These are phyloP conservation scores for Alternaria panax DNA, from an alignment of 2,329 filamentous ascomycete species.

Conservation along the genomic window DNA sequence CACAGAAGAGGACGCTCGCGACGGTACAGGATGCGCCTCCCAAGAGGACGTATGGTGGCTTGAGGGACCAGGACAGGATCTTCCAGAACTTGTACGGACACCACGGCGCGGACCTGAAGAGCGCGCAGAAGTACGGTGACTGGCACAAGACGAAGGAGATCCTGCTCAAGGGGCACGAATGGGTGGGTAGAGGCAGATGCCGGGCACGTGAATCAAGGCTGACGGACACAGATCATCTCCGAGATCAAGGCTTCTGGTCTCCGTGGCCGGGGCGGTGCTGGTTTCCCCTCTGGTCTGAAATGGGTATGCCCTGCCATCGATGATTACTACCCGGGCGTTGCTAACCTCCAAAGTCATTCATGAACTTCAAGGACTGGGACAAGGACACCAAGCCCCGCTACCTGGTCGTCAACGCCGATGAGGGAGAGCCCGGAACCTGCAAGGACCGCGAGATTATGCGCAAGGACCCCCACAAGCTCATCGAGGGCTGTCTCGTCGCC, in stretches of 20 bases:
- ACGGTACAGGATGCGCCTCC: constrained; percentile 61
- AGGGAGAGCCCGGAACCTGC: constrained; percentile 98
- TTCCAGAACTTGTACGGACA: constrained; percentile 98
- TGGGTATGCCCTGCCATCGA: constrained; percentile 70
- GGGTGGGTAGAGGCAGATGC: constrained; percentile 60
- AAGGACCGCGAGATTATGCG: constrained; percentile 99
- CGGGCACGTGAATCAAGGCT: constrained; percentile 17
- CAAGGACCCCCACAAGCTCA: constrained; percentile 98
- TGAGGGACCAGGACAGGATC: constrained; percentile 97
- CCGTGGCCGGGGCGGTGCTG: constrained; percentile 93
- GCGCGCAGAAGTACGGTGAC: constrained; percentile 96
- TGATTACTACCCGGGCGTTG: not conserved
- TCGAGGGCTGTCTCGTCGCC: constrained; percentile 95
- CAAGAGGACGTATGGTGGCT: constrained; percentile 78
- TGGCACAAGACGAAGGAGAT: constrained; percentile 99
- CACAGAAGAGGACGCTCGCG: constrained; percentile 72
- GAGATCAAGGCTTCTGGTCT: constrained; percentile 97
- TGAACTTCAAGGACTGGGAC: constrained; percentile 99
- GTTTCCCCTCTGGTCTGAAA: constrained; percentile 98
- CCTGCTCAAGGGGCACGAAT: constrained; percentile 93
- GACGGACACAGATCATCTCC: constrained; percentile 75
- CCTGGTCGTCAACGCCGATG: constrained; percentile 96
- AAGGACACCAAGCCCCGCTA: constrained; percentile 96
- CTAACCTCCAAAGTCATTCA: constrained; percentile 77
- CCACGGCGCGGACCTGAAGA: constrained; percentile 88